Conservation (phyloP, 352 stramenopile species). For the Hyaloperonospora brassicae region DNA sequence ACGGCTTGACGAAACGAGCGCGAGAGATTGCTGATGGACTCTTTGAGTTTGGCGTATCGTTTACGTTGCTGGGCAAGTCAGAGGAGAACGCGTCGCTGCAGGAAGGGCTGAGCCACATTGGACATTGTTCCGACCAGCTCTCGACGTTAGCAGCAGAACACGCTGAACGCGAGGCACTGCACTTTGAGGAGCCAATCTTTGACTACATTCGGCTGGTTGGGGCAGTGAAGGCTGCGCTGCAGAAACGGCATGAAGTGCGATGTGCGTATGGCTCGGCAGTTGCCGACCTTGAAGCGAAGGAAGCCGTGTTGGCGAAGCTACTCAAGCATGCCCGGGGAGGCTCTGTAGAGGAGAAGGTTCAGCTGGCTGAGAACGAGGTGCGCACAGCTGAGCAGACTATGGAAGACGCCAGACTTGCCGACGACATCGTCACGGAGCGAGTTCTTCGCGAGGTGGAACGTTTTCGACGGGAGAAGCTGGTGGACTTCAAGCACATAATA, state of each 20-base stretch:
- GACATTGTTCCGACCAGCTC: conserved; percentile 88
- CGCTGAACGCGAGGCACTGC: conserved; percentile 85
- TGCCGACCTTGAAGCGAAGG: conserved; percentile 84
- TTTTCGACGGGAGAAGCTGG: conserved; percentile 93
- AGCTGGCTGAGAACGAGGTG: conserved; percentile 75
- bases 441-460: conserved; percentile 95
- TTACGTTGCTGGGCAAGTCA: conserved; percentile 91
- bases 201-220: conserved; percentile 95
- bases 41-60: conserved; percentile 95
- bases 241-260: conserved; percentile 90
- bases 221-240: conserved; percentile 90
- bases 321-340: conserved; percentile 46
- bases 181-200: conserved; percentile 93
- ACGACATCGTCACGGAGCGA: conserved; percentile 90
- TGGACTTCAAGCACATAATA: conserved; percentile 93
- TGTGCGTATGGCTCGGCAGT: conserved; percentile 82
- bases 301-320: conserved; percentile 47
- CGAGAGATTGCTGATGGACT: conserved; percentile 93
- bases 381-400: conserved; percentile 77
- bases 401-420: conserved; percentile 87
- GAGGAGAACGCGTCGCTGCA: conserved; percentile 90
- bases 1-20: conserved; percentile 89
- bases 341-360: conserved; percentile 73
- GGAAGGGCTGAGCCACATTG: conserved; percentile 87
- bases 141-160: conserved; percentile 89